These are phyloP conservation scores for Bipolaris gigantea DNA, from an alignment of 2,329 filamentous ascomycete species.

Conservation along the genomic window DNA sequence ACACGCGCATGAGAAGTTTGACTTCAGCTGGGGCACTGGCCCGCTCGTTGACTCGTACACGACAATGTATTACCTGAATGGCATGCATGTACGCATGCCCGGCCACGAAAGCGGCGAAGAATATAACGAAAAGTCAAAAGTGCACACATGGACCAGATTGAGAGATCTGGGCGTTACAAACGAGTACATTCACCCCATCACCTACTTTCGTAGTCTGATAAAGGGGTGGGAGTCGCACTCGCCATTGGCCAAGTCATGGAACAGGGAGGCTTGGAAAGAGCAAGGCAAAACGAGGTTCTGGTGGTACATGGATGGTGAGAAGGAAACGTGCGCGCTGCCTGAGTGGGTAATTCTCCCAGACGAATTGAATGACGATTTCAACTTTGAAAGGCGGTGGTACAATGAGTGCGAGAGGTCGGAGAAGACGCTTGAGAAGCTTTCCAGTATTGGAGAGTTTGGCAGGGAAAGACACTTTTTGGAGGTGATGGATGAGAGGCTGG, in stretches of 20 bases:
- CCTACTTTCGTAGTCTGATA: constrained; percentile 31
- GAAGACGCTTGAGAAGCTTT: constrained; percentile 15
- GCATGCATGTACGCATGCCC: constrained; percentile 48
- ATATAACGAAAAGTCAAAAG: constrained; percentile 35
- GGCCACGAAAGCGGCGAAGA: constrained; percentile 48
- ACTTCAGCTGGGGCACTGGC: constrained; percentile 53
- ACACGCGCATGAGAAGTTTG: constrained; percentile 41
- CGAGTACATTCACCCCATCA: constrained; percentile 55
- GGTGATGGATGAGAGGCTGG: constrained; percentile 27
- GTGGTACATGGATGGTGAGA: constrained; percentile 30
- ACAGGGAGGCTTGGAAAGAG: constrained; percentile 20
- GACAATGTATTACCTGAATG: constrained; percentile 48
- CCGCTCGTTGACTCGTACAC: constrained; percentile 47
- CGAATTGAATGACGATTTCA: constrained; percentile 16
- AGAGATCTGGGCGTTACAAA: constrained; percentile 48
- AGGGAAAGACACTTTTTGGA: constrained; percentile 27
- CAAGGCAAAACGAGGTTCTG: constrained; percentile 29
- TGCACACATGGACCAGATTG: constrained; percentile 42
- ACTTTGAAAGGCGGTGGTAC: constrained; percentile 39
- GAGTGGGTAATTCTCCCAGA: constrained; percentile 37
- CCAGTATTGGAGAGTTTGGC: constrained; percentile 14
- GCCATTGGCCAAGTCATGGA: constrained; percentile 25
- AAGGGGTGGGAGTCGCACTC: constrained; percentile 29
- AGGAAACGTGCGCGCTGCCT: constrained; percentile 22
- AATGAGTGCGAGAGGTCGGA: constrained; percentile 27